Percentiles rank a stretch among this genome's conserved stretches.
phyloP scores from a whole-genome alignment of 805 yeast genomes.

The Sungouiozyma intestinalis region DNA sequence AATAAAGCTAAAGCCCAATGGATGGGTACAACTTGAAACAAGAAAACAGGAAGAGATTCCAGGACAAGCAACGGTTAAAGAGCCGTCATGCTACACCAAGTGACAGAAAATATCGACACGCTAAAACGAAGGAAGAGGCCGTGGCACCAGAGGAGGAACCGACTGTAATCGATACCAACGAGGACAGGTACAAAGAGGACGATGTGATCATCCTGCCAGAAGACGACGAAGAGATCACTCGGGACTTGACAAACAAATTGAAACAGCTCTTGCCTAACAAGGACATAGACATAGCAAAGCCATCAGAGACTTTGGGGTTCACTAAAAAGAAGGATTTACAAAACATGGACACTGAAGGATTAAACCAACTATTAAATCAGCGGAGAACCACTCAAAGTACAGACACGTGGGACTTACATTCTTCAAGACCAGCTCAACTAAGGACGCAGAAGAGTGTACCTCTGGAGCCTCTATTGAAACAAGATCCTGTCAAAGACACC shows the following conservation, averaged over 20 bases:
- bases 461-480: neutral
- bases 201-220: conserved; percentile 4
- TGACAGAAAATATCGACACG: conserved; percentile 27
- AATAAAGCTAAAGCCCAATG: conserved; percentile 7
- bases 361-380: conserved; percentile 13
- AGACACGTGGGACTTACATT: neutral
- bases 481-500: neutral
- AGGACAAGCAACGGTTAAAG: conserved; percentile 32
- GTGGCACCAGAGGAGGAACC: conserved; percentile 12
- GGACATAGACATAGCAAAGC: neutral
- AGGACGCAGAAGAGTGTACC: neutral
- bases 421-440: neutral
- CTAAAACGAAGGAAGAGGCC: conserved; percentile 11
- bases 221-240: conserved; percentile 1
- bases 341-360: conserved; percentile 12
- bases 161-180: conserved; percentile 15
- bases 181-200: conserved; percentile 4
- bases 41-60: conserved; percentile 34
- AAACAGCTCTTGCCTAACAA: neutral
- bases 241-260: neutral
- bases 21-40: conserved; percentile 26
- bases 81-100: conserved; percentile 31
- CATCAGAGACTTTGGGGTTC: no score
- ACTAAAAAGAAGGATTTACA: conserved; percentile 14
- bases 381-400: neutral